Base-by-base conservation (phyloP, 352 stramenopile genomes). In the Globisporangium viniferum region DNA sequence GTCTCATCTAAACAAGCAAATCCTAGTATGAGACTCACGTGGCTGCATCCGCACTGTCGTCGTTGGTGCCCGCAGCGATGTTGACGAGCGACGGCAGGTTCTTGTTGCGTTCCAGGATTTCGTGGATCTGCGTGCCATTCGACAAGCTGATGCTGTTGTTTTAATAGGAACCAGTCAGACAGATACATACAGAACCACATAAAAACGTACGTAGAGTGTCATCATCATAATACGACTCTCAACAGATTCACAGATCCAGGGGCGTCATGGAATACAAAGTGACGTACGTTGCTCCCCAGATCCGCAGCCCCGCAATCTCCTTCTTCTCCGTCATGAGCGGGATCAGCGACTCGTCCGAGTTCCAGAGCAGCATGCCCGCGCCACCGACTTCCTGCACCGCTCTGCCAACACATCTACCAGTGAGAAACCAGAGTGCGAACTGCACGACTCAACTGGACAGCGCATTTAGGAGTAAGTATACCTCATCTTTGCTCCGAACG, bases 281-380 rank as follows among this genome's bases (percentile, higher is more conserved):
- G n/a, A n/a, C n/a, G n/a, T 77, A 89, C 81, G 78, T 90, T 39
- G 81, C 83, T 12, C 69, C 80, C 83, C 84, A 92, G 62, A 88
- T 88, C 12, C 72, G 73, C 56, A 92, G 60, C 3, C 80, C 74
- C 20, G 75, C 39, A 20, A 79, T 69, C 56, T 92, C 84, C 68
- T 75, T 81, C 39, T 82, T 71, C 58, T 92, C 78, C 24, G 73
- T 82, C 84, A 89, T 89, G 62, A 90, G 75, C 44, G 84, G 77
- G 20, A 88, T 70, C 20, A 91, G 71, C 57, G 79, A 81, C 29
- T 88, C 80, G 46, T 91, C 81, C 33, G 76, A 80, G 71, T 89
- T 91, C 63, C 87, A 76, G 46, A 91, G 65, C 62, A 91, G 70
- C 79, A 91, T 88, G 5, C 83, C 83, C 9, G 74, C 76, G 31